Base-by-base conservation (phyloP, 768 basidiomycete genomes). In the Kwoniella heveanensis region DNA sequence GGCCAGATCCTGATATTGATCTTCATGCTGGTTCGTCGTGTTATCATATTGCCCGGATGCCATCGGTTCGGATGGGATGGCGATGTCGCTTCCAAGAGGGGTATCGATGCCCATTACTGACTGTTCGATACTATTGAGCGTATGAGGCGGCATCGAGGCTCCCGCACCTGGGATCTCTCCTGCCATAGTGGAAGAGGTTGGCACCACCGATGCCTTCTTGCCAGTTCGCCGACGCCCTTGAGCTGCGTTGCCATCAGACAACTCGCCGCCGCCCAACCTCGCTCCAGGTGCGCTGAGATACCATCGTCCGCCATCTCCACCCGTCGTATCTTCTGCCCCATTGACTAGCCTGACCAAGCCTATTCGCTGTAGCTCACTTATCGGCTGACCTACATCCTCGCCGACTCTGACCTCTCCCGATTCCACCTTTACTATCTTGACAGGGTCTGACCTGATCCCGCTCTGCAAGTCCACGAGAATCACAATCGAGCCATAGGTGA, bases 361-460 rank as follows among this genome's bases (percentile, higher is more conserved):
- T 65, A 97, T 90, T 82, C 94, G 92, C 82, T 97, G 93, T 88
- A 97, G 91, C 79, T 95, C 92, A 73, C 91, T 92, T 66, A 97
- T 90, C 46, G 92, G 93, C 5, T 92, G 90, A 24, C 68, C 74
- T 74, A 92, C 89, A 69, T 92, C 90, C n/a, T 85, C 82, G 22
- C 49, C 65, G 2, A 70, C 21, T n/a, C 87, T 86, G 37, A 94
- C 89, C 63, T 87, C 84, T 27, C 90, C 90, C 74, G 93, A 93
- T 79, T 94, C 92, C 27, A 97, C 91, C 79, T 94, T 94, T 65
- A 91, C 90, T 56, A 97, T 89, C 67, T 91, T 83, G 46, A 95
- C 84, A 0, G 91, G 90, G 7, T 91, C 88, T 0, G 91, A 92
- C 0, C 89, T 86, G 61, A 91, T 90, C 30, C 92, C 92, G 12